Percentiles rank a stretch among this genome's conserved stretches.
phyloP scores from a whole-genome alignment of 23 red algal species.

The Gracilaria domingensis region DNA sequence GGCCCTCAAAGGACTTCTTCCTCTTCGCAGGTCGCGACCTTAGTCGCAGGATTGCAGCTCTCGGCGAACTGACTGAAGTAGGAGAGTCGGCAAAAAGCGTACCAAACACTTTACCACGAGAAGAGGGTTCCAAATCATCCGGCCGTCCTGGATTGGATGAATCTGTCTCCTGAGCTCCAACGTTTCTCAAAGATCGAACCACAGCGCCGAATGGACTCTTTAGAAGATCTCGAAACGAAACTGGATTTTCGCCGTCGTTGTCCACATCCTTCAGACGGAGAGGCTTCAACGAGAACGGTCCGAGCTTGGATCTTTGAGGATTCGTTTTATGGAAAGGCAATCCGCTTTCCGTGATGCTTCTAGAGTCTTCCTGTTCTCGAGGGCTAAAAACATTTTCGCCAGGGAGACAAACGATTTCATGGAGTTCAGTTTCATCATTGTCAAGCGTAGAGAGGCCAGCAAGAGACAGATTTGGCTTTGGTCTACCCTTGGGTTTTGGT shows the following conservation, averaged over 20 bases:
- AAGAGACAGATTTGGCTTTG: conserved; percentile 2
- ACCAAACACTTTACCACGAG: not conserved
- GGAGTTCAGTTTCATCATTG: conserved; percentile 6
- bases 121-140: too few relatives aligned
- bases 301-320: not conserved
- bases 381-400: conserved; percentile 31
- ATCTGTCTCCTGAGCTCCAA: not conserved
- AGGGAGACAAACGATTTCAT: conserved; percentile 11
- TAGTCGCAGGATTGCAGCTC: not conserved
- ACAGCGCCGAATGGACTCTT: conserved; percentile 43
- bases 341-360: not conserved
- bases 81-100: not conserved
- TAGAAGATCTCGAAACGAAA: conserved; percentile 54
- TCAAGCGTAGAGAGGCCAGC: not conserved
- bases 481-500: conserved; percentile 3
- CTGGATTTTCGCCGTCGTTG: conserved; percentile 20
- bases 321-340: not conserved
- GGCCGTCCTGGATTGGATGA: not conserved
- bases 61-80: not conserved
- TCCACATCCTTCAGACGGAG: not conserved
- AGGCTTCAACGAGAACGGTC: not conserved
- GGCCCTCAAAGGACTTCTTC: not conserved
- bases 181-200: conserved; percentile 1
- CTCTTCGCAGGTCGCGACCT: not conserved
- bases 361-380: not conserved